Conservation (phyloP, 2,329 filamentous ascomycete species). For the Hawksworthiomyces lignivorus region DNA sequence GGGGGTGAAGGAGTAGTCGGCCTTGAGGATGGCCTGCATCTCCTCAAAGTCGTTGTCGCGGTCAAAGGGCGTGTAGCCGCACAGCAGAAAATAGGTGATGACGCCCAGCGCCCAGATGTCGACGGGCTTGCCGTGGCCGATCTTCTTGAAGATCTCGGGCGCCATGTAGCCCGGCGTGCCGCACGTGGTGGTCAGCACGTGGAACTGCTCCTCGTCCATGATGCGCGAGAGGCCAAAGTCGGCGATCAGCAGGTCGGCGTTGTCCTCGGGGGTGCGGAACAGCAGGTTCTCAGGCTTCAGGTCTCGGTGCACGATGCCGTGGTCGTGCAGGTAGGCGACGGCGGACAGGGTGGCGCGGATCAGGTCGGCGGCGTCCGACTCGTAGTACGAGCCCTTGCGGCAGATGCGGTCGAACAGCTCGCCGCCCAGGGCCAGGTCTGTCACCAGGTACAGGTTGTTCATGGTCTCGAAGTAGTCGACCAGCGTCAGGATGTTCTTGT, state of each 20-base stretch:
- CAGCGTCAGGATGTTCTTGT: constrained; percentile 94
- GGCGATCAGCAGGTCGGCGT: constrained; percentile 91
- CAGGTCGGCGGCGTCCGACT: constrained; percentile 90
- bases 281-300: constrained; percentile 96
- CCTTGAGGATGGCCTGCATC: constrained; percentile 96
- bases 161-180: constrained; percentile 99
- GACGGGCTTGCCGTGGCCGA: constrained; percentile 93
- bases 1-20: constrained; percentile 93
- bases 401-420: constrained; percentile 98
- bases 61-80: constrained; percentile 97
- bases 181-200: constrained; percentile 94
- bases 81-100: constrained; percentile 97
- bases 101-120: constrained; percentile 98
- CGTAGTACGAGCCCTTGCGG: constrained; percentile 96
- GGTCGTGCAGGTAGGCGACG: constrained; percentile 97
- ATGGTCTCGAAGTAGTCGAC: constrained; percentile 99
- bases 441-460: constrained; percentile 98
- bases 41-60: constrained; percentile 96
- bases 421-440: constrained; percentile 89
- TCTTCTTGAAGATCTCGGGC: constrained; percentile 98
- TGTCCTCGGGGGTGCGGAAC: constrained; percentile 95
- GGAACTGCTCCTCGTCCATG: constrained; percentile 98
- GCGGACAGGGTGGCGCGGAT: constrained; percentile 92
- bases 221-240: constrained; percentile 94
- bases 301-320: constrained; percentile 96